Evolutionary conservation across 106 monocot genomes (phyloP), one percentile per base, ranked within the genome.

Genomic region (Ottelia alismoides): DNA sequence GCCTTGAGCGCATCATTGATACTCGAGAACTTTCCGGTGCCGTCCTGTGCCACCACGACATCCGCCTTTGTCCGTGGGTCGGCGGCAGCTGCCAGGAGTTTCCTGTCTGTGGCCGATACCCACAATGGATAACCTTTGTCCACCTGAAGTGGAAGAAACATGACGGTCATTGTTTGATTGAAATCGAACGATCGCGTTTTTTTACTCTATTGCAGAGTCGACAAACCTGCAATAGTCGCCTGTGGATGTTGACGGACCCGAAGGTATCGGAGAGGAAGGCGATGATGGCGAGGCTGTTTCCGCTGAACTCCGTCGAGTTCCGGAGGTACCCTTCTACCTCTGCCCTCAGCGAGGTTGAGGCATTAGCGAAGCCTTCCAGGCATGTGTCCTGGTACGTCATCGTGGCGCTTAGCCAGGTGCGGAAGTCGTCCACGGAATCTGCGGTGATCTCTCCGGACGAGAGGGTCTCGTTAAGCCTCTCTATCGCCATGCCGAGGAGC

Each of bases 11-110:
- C 87, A 11, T 23, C 63, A 0, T 50, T 56, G 22, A 88, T 76
- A 32, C 52, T 83, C 1, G 24, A 60, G 57, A 53, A 83, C 24
- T 79, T 55, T 6, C 78, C 83, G 6, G 46, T 73, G 10, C 80
- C 80, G 29, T 75, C 80, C 53, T 72, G 67, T 0, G 82, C 78
- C 49, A 88, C 82, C 2, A 73, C 78, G 0, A 62, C 57, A 43
- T 88, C 68, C 0, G 87, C 78, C 19, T 32, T 65, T 53, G 25
- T 27, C 2, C 30, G 51, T 23, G 24, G 21, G 40, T 65, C 30
- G n/a, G n/a, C n/a, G n/a, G n/a, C n/a, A n/a, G n/a, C n/a, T n/a
- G n/a, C n/a, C n/a, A 77, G 65, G 11, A 55, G 21, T 67, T 55
- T 74, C 31, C 76, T 19, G 3, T 77, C 74, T 25, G 29, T 61